Evolutionary conservation across 2,329 filamentous ascomycete genomes (phyloP), one percentile per base, ranked within the genome.

Genomic region (Geosmithia flava): DNA sequence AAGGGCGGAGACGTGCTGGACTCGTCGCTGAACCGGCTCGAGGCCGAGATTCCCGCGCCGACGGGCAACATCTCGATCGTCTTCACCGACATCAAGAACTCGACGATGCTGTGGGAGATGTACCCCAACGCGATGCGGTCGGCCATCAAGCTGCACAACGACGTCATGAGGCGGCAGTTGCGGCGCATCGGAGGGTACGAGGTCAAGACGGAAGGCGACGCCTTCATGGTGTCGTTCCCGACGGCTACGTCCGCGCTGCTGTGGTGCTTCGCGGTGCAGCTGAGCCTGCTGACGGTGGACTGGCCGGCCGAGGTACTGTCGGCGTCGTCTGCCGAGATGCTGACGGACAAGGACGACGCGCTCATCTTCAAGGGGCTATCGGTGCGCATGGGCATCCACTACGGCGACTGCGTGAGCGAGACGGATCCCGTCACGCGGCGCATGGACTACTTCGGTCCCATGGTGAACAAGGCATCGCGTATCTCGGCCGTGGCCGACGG

Each of bases 71-170:
- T 97, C 45, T 86, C 88, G 42, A 88, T 98, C 59, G 89, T 95
- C 46, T 98, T 98, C 63, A 98, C 93, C 0, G 93, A 98, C 69
- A 98, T 98, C 75, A 97, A 97, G 72, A 95, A 91, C 68, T 97
- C 91, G 20, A 98, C 93, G 1, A 81, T 87, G 40, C 72, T 98
- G 7, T 98, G 93, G 93, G 93, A 98, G 66, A 89, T 88, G 48
- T 94, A 91, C 61, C 88, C 90, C 1, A 85, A 85, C 52, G 90
- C 93, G 19, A 98, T 98, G 93, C 80, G 91, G 57, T 91, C 90
- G 15, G 90, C 90, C 17, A 98, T 98, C 67, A 94, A 91, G 65
- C 83, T 95, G 55, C 93, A 98, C 73, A 98, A 98, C 64, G 89
- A 95, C 58, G 80, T 96, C 44, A 95, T 98, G 84, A 85, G 93